These are phyloP conservation scores for Aspergillus steynii DNA, from an alignment of 495 filamentous ascomycete species.

Conservation along the genomic window DNA sequence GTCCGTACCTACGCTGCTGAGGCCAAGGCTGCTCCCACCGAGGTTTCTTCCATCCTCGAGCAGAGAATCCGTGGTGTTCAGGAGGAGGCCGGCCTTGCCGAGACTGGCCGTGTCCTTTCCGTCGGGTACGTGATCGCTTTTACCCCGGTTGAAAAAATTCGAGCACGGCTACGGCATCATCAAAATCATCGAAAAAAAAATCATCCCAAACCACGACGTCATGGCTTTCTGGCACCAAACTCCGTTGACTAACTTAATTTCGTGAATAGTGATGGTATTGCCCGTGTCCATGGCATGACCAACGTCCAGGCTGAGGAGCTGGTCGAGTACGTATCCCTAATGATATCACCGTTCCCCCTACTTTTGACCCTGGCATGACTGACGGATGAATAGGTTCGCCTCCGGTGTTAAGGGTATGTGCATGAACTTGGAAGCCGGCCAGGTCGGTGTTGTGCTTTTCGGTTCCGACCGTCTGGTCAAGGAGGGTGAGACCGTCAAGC, in stretches of 20 bases:
- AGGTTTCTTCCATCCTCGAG: conserved; percentile 98
- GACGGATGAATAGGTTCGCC: conserved; percentile 74
- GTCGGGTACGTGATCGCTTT: conserved; percentile 78
- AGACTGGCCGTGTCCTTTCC: conserved; percentile 98
- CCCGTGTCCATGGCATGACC: conserved; percentile 98
- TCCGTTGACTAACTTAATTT: conserved; percentile 21
- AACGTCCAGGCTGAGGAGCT: conserved; percentile 99
- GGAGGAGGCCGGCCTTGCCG: conserved; percentile 93
- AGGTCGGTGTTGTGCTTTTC: conserved; percentile 99
- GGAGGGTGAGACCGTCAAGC: conserved; percentile 99
- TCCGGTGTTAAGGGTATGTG: conserved; percentile 99
- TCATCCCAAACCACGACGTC: conserved; percentile 6
- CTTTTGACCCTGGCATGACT: conserved; percentile 23
- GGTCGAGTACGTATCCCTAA: conserved; percentile 79
- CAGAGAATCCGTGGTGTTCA: conserved; percentile 97
- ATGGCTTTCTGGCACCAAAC: conserved; percentile 2
- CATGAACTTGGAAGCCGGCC: conserved; percentile 99
- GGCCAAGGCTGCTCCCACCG: conserved; percentile 92
- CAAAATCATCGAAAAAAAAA: conserved; percentile 24
- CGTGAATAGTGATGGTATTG: conserved; percentile 92
- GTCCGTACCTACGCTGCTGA: conserved; percentile 88
- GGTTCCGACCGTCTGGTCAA: conserved; percentile 99
- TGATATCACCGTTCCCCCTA: not conserved
- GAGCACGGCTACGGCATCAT: conserved; percentile 30
- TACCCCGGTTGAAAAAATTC: conserved; percentile 35